Evolutionary conservation across 1,284 basidiomycete genomes (phyloP), one percentile per base, ranked within the genome.

Genomic region (Cryptococcus sp.): DNA sequence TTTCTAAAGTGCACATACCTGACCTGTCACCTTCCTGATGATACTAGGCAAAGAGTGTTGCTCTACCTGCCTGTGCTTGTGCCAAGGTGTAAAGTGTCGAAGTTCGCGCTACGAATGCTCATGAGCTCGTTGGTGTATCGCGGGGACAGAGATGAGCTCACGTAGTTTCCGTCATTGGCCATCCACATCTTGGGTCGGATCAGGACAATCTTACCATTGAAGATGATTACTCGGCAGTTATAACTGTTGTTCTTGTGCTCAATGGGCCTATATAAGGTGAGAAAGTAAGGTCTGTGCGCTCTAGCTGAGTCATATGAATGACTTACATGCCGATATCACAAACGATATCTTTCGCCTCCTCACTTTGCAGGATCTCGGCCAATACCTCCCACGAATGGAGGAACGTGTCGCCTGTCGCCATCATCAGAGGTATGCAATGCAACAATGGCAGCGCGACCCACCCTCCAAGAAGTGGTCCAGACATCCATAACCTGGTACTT

Each of bases 131-230:
- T 10, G 5, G 45, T 41, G 6, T 20, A 16, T 34, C 41, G 41
- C n/a, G 37, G 3, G 26, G 45, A 26, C 22, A 8, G 39, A 50
- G n/a, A 34, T 3, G 8, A 41, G 46, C 62, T 64, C 59, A 79
- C 77, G 76, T 99, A 99, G 76, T 99, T 98, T 11, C 95, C 95
- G 69, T 98, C 93, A 72, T 99, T 99, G 3, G 95, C 95, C 59
- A 99, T 83, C 95, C 95, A 99, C 93, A 99, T 94, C 80, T 99
- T 99, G 0, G 95, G 96, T 13, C 96, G 86, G 66, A 99, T 97
- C 66, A 96, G 84, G 1, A 97, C 78, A 63, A 99, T 93, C 78
- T 91, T 85, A 48, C 86, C 83, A 77, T 95, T 83, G 72, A 93
- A 83, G 41, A 95, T 85, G 69, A 98, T 88, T 38, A 98, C 82